Percentiles rank a stretch among this genome's conserved stretches.
phyloP scores from a whole-genome alignment of 441 rosid genomes.

The Corymbia calophylla region DNA sequence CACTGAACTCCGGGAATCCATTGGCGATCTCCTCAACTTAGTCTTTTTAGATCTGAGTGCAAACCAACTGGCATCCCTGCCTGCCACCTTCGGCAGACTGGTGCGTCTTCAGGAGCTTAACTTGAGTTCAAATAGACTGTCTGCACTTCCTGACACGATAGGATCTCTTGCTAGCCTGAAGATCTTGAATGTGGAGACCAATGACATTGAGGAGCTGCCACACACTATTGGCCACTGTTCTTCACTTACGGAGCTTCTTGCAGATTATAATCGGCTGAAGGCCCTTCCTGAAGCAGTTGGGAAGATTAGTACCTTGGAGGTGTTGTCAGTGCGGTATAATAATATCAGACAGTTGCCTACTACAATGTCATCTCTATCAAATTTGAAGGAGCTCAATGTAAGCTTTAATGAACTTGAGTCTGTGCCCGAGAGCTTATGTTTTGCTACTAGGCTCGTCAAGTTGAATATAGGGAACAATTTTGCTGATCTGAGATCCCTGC shows the following conservation, averaged over 20 bases:
- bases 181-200: conserved; percentile 72
- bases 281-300: conserved; percentile 99
- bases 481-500: conserved; percentile 74
- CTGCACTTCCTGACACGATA: conserved; percentile 52
- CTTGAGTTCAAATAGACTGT: conserved; percentile 61
- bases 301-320: conserved; percentile 68
- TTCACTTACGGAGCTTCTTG: conserved; percentile 62
- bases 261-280: conserved; percentile 84
- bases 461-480: conserved; percentile 91
- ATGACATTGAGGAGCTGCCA: conserved; percentile 82
- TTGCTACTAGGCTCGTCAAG: conserved; percentile 78
- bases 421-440: conserved; percentile 92
- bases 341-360: conserved; percentile 87
- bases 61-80: conserved; percentile 70
- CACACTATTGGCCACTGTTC: conserved; percentile 68
- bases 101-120: conserved; percentile 77
- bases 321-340: conserved; percentile 76
- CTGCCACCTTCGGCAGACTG: conserved; percentile 52
- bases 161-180: conserved; percentile 65
- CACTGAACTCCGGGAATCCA: conserved; percentile 60
- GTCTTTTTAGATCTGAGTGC: conserved; percentile 64
- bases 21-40: conserved; percentile 70
- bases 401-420: conserved; percentile 99
- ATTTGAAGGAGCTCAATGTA: conserved; percentile 76
- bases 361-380: conserved; percentile 75